A percentile compares a stretch with the other conserved stretches of the same genome.
Conservation (phyloP, 2,329 filamentous ascomycete genomes). For the Pezicula radicicola region DNA sequence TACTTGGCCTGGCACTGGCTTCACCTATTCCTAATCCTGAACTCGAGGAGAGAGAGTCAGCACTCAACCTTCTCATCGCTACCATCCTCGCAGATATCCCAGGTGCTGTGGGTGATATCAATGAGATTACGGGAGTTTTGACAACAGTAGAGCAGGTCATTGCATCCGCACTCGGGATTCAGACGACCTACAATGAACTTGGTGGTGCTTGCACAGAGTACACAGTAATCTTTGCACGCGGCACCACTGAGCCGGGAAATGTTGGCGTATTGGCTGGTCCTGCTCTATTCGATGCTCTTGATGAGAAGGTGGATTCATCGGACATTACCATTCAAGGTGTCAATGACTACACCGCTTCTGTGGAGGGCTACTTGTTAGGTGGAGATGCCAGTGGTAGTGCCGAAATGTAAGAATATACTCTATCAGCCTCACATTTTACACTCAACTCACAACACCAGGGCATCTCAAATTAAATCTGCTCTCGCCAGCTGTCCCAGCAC, state of each 20-base stretch:
- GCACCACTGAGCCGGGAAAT: constrained; percentile 45
- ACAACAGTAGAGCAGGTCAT: constrained; percentile 19
- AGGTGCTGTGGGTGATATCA: constrained; percentile 15
- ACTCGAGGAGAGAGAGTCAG: constrained; percentile 11
- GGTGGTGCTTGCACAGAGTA: constrained; percentile 19
- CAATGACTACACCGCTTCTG: constrained; percentile 28
- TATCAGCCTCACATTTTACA: neutral
- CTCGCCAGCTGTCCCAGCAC: constrained; percentile 32
- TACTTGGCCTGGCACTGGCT: constrained; percentile 11
- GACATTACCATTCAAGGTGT: constrained; percentile 26
- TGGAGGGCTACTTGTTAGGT: constrained; percentile 21
- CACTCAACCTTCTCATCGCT: constrained; percentile 20
- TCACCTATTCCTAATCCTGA: constrained; percentile 9
- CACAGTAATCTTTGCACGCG: constrained; percentile 46
- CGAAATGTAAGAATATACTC: constrained; percentile 18
- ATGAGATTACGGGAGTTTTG: constrained; percentile 12
- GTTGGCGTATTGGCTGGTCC: constrained; percentile 34
- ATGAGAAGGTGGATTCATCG: constrained; percentile 12
- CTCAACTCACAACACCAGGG: constrained; percentile 11
- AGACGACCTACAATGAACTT: constrained; percentile 24
- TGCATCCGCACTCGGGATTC: constrained; percentile 14
- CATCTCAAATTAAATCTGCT: constrained; percentile 29
- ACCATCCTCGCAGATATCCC: constrained; percentile 21
- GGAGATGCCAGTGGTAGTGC: constrained; percentile 20
- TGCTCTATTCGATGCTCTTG: constrained; percentile 26